phyloP scores from a whole-genome alignment of 2,329 filamentous ascomycete species.

The Bretziella fagacearum region DNA sequence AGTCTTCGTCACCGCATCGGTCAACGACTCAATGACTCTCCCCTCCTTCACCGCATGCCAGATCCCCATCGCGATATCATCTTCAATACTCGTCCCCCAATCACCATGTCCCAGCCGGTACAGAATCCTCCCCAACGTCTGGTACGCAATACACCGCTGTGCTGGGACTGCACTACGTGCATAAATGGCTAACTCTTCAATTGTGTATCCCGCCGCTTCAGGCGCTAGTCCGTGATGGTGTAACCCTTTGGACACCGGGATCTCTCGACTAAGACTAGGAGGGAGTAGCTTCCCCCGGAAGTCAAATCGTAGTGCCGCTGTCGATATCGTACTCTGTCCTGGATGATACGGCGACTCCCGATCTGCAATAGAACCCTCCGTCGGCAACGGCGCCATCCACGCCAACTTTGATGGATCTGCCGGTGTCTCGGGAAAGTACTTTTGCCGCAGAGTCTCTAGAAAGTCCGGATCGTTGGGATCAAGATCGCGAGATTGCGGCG shows the following conservation, averaged over 20 bases:
- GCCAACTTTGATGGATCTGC: constrained; percentile 71
- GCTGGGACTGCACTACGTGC: constrained; percentile 67
- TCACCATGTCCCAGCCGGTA: constrained; percentile 64
- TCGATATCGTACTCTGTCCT: constrained; percentile 49
- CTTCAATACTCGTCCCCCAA: constrained; percentile 41
- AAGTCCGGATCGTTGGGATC: constrained; percentile 74
- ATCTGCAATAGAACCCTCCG: constrained; percentile 45
- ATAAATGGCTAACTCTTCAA: constrained; percentile 67
- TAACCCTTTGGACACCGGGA: constrained; percentile 63
- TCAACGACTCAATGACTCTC: constrained; percentile 56
- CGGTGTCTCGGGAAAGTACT: constrained; percentile 83
- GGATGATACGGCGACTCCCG: constrained; percentile 69
- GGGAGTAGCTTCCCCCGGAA: constrained; percentile 69
- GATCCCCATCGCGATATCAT: constrained; percentile 55
- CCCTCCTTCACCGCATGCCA: constrained; percentile 68
- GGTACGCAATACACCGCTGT: constrained; percentile 81
- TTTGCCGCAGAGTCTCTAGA: constrained; percentile 65
- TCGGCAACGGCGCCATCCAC: constrained; percentile 69
- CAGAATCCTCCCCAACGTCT: constrained; percentile 71
- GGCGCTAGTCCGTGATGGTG: constrained; percentile 91
- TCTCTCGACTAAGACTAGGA: constrained; percentile 52
- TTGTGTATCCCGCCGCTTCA: constrained; percentile 84
- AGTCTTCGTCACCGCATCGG: constrained; percentile 55
- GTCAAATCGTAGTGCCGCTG: constrained; percentile 72
- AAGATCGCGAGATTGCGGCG: constrained; percentile 46